Evolutionary conservation across 176 grass and related monocot genomes (phyloP).

Genomic region (Stipa capillata): DNA sequence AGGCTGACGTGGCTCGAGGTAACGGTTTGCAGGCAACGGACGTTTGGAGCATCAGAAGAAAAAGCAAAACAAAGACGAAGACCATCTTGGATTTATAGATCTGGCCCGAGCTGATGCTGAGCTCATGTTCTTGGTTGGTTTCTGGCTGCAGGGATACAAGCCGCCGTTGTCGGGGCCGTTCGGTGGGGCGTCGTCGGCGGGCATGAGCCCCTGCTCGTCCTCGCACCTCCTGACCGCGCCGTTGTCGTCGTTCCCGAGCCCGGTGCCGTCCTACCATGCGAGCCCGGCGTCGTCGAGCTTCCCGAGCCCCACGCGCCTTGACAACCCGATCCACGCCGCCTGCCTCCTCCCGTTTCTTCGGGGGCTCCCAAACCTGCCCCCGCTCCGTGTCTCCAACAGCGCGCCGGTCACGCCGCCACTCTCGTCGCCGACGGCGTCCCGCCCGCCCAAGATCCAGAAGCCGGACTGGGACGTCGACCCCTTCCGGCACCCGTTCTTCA

Average conservation of each 20-base stretch:
- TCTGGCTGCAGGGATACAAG: slow-evolving; percentile 51
- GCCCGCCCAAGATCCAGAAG: no score
- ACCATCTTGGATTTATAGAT: slow-evolving; percentile 1
- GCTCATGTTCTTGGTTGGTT: not conserved
- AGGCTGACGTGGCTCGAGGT: no score
- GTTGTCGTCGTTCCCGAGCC: slow-evolving; percentile 54
- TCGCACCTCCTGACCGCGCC: slow-evolving; percentile 63
- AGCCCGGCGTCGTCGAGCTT: slow-evolving; percentile 68
- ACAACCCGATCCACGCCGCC: slow-evolving; percentile 36
- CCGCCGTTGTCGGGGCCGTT: slow-evolving; percentile 19
- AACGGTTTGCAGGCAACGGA: no score
- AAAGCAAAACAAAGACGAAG: no score
- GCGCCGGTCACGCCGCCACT: slow-evolving; percentile 76
- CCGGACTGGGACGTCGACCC: no score
- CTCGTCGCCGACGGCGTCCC: no score
- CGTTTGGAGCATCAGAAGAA: no score
- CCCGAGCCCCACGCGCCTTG: slow-evolving; percentile 52
- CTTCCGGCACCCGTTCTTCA: no score
- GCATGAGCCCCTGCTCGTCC: slow-evolving; percentile 60
- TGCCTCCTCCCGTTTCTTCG: slow-evolving; percentile 73
- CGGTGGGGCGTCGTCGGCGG: not conserved
- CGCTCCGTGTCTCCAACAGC: slow-evolving; percentile 76
- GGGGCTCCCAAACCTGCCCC: slow-evolving; percentile 55
- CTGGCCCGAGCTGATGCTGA: not conserved
- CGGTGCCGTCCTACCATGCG: slow-evolving; percentile 68